A percentile compares a stretch with the other conserved stretches of the same genome.
Evolutionary conservation across 345 rosid genomes (phyloP).

Genomic region (Bruguiera sexangula): DNA sequence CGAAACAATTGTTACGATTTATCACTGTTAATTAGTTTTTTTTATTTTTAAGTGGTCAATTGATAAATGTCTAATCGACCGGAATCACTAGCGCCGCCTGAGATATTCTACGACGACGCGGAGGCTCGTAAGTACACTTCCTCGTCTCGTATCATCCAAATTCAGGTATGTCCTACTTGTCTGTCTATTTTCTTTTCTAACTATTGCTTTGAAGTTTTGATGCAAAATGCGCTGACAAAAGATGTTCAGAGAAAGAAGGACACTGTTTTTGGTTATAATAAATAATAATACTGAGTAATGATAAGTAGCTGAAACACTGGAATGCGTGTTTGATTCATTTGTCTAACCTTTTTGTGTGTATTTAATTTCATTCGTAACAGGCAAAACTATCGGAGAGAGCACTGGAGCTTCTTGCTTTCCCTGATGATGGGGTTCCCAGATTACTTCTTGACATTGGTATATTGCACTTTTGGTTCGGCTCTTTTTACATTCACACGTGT

Average conservation of each 20-base stretch:
- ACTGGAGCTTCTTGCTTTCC: conserved; percentile 86
- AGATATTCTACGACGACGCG: conserved; percentile 77
- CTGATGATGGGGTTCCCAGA: conserved; percentile 73
- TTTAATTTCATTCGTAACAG: conserved; percentile 28
- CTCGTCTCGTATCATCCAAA: conserved; percentile 87
- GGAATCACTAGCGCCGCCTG: conserved; percentile 81
- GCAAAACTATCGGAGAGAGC: conserved; percentile 89
- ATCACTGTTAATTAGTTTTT: too few species aligned
- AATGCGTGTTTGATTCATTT: not conserved
- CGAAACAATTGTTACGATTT: too few species aligned
- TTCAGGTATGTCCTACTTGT: conserved; percentile 51
- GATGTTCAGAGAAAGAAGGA: too few species aligned
- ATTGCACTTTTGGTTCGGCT: not conserved
- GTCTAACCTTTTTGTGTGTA: not conserved
- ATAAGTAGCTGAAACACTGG: not conserved
- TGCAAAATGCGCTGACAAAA: too few species aligned
- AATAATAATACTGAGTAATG: too few species aligned
- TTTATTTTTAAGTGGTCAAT: too few species aligned
- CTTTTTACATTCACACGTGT: not conserved
- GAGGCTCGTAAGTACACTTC: conserved; percentile 94
- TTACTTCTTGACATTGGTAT: conserved; percentile 86
- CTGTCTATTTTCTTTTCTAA: not conserved
- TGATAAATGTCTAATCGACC: conserved; percentile 69
- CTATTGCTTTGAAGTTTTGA: too few species aligned
- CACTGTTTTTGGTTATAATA: too few species aligned